Evolutionary conservation across 192 early-diverging fungal species (phyloP), one percentile per base, ranked within the genome.

Genomic region (Backusella luteola): DNA sequence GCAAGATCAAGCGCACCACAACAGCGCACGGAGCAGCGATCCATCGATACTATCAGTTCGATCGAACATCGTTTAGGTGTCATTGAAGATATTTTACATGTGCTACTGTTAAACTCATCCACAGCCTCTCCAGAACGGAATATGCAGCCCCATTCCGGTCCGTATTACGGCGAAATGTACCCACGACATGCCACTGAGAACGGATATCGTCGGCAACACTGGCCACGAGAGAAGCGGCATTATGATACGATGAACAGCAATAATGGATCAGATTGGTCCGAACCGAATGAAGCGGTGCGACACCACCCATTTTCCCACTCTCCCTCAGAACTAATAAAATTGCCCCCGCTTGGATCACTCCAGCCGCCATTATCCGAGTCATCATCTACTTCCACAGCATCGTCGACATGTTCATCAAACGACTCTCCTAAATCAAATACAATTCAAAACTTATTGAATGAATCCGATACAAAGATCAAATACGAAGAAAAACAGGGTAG

Each of bases 51-150:
- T 4, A 73, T 77, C n/a, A 59, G 73, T 67, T 56, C 76, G 23
- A 72, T 77, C 34, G 76, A 77, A 35, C 66, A 63, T 35, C 29
- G 76, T 14, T 19, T 77, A 19, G 59, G 42, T 9, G 66, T 67
- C 21, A 77, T 77, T n/a, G 76, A 77, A 34, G 76, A 77, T 23
- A 71, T 77, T 19, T 26, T 77, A 59, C 70, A 68, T 21, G 74
- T 66, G 3, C 42, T 75, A 26, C 26, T 75, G 34, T 41, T 66
- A 34, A 52, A 44, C 3, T 75, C 74, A 29, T 49, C 73, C 15
- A 66, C 74, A 39, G 74, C 56, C 32, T 66, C 34, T 34, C 39
- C 17, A 42, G 63, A 44, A 67, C 38, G 70, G 70, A 71, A 71
- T 71, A 75, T 42, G 63, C 63, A 67, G 3, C 63, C 34, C 32